These are phyloP conservation scores for Clonostachys solani DNA, from an alignment of 2,329 filamentous ascomycete species.

Conservation along the genomic window DNA sequence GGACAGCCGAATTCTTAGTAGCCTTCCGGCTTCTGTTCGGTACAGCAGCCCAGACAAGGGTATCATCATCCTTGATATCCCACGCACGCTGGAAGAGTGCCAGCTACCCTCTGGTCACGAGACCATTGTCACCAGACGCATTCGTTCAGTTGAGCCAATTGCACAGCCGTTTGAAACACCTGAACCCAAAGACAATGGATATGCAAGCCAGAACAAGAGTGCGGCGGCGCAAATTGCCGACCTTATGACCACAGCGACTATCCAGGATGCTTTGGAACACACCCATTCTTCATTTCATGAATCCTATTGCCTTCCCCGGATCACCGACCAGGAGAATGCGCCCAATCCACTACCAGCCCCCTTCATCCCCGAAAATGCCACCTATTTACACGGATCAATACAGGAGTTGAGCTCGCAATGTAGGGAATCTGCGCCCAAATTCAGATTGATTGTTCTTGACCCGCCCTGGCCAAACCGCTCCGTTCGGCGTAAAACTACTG, in stretches of 20 bases:
- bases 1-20: too few species aligned
- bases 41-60: conserved; percentile 28
- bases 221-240: conserved; percentile 47
- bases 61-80: conserved; percentile 63
- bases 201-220: conserved; percentile 20
- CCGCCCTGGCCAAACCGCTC: conserved; percentile 82
- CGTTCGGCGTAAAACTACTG: conserved; percentile 51
- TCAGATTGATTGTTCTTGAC: conserved; percentile 68
- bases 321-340: neutral
- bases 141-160: conserved; percentile 40
- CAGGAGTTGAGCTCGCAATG: conserved; percentile 33
- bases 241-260: conserved; percentile 45
- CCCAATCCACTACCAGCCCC: conserved; percentile 2
- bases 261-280: conserved; percentile 35
- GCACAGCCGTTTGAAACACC: conserved; percentile 44
- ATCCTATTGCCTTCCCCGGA: conserved; percentile 1
- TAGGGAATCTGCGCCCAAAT: conserved; percentile 38
- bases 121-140: conserved; percentile 26
- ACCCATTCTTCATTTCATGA: conserved; percentile 1
- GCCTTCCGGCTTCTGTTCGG: conserved; percentile 19
- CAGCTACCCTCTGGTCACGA: conserved; percentile 45
- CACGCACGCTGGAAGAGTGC: conserved; percentile 62
- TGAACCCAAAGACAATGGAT: conserved; percentile 30
- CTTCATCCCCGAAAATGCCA: conserved; percentile 34
- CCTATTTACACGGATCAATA: conserved; percentile 45